Evolutionary conservation across 2,329 filamentous ascomycete genomes (phyloP), one percentile per base, ranked within the genome.

Genomic region (Aspergillus nomiae): DNA sequence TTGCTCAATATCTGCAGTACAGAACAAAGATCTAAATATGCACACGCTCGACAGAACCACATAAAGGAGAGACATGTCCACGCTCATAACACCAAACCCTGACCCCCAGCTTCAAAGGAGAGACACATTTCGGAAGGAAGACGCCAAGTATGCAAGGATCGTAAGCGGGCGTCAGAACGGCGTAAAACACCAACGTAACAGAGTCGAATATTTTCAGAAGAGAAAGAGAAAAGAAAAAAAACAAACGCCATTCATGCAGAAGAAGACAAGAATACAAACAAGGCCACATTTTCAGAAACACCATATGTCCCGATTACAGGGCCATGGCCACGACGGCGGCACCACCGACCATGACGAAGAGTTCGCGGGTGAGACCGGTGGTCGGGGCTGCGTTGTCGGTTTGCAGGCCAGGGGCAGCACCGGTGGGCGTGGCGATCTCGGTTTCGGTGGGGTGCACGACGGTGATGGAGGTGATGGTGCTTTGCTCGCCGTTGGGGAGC

Each of bases 391-490:
- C 73, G 14, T 69, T 75, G 57, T 71, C 76, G 14, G 78, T 78
- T 64, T 82, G 80, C 63, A 83, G 70, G 41, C 77, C 73, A 8
- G 81, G 79, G 5, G 72, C 65, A 11, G 69, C 70, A 14, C 70
- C 64, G 19, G 71, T 72, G 4, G 68, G 64, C 1, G 72, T 70
- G 3, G 68, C 61, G 28, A 64, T 70, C 28, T 68, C 61, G 16
- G 76, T 75, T 26, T 61, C 59, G 24, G 68, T 68, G 11, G 79
- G 78, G 50, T 80, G 74, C 51, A 83, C 77, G 38, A 83, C 73
- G 3, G 81, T 79, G n/a, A 82, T 71, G 45, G 78, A 75, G 12
- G 81, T 83, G 63, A 80, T 74, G 48, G 81, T 82, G 65, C 73
- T 74, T 26, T 77, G 59, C 19, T 69, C 71, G n/a, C 81, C 81